Evolutionary conservation across 2,329 filamentous ascomycete species (phyloP).

Genomic region (Scedosporium aurantiacum): DNA sequence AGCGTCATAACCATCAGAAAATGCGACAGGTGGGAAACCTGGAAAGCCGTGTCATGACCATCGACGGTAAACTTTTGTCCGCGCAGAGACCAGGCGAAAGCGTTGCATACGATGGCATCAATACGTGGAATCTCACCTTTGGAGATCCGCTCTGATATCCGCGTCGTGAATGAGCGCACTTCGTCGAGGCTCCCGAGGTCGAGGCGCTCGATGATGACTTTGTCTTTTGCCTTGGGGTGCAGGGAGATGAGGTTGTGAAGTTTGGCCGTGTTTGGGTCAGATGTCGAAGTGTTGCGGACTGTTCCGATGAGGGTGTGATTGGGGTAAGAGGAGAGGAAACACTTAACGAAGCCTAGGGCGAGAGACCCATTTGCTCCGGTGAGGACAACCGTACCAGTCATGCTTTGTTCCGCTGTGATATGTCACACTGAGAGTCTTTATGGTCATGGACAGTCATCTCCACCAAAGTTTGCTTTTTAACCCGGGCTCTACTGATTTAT

Average conservation of each 20-base stretch:
- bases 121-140: not conserved
- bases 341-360: conserved; percentile 9
- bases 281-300: conserved; percentile 19
- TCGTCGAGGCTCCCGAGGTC: not conserved
- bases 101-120: conserved; percentile 1
- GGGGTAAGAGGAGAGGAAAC: conserved; percentile 11
- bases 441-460: not conserved
- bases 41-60: conserved; percentile 7
- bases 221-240: not conserved
- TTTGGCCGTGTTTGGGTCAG: conserved; percentile 18
- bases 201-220: not conserved
- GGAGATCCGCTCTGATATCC: not conserved
- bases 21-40: conserved; percentile 9
- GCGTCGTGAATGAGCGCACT: conserved; percentile 1
- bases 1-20: conserved; percentile 14
- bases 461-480: too few species aligned
- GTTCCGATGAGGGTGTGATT: conserved; percentile 19
- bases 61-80: conserved; percentile 8
- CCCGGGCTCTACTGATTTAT: too few species aligned
- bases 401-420: conserved; percentile 5
- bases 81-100: conserved; percentile 4
- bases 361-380: conserved; percentile 27
- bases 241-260: conserved; percentile 14
- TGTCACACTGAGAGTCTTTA: too few species aligned
- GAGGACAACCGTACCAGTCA: conserved; percentile 23